These are phyloP conservation scores for Tetracentron sinense DNA, from an alignment of 164 flowering plant genomes.

Conservation along the genomic window DNA sequence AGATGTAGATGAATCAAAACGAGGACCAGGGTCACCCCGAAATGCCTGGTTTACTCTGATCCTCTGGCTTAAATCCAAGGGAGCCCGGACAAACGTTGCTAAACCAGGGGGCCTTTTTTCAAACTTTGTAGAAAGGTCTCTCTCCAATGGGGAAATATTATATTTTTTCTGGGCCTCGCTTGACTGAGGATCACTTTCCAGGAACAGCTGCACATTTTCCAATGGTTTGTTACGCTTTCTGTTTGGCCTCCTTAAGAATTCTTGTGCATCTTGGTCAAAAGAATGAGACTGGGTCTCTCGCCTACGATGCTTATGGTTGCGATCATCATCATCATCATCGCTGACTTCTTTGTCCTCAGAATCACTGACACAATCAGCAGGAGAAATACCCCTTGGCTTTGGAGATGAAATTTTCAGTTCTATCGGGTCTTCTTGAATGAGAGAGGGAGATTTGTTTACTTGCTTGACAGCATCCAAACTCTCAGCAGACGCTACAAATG, in stretches of 20 bases:
- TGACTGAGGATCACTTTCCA: constrained; percentile 51
- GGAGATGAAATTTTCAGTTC: constrained; percentile 51
- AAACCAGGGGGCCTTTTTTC: constrained; percentile 48
- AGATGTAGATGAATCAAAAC: constrained; percentile 20
- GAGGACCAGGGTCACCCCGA: constrained; percentile 43
- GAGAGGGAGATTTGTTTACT: constrained; percentile 18
- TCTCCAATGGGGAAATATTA: constrained; percentile 31
- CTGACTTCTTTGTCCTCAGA: constrained; percentile 80
- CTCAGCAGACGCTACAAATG: constrained; percentile 14
- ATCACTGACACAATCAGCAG: constrained; percentile 63
- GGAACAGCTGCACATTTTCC: constrained; percentile 58
- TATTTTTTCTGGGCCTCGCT: constrained; percentile 39
- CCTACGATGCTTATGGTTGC: constrained; percentile 93
- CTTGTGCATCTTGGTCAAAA: constrained; percentile 52
- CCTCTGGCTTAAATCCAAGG: constrained; percentile 50
- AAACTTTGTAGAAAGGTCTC: constrained; percentile 38
- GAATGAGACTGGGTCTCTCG: constrained; percentile 65
- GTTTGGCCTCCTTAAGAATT: constrained; percentile 46
- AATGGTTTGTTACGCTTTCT: constrained; percentile 56
- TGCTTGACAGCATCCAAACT: constrained; percentile 17
- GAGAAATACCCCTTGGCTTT: constrained; percentile 44
- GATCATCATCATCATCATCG: constrained; percentile 93
- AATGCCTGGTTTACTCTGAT: constrained; percentile 43
- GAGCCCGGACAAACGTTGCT: constrained; percentile 29
- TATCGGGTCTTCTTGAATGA: constrained; percentile 27